phyloP scores from a whole-genome alignment of 106 monocot genomes.

The Xerophyta viscosa region DNA sequence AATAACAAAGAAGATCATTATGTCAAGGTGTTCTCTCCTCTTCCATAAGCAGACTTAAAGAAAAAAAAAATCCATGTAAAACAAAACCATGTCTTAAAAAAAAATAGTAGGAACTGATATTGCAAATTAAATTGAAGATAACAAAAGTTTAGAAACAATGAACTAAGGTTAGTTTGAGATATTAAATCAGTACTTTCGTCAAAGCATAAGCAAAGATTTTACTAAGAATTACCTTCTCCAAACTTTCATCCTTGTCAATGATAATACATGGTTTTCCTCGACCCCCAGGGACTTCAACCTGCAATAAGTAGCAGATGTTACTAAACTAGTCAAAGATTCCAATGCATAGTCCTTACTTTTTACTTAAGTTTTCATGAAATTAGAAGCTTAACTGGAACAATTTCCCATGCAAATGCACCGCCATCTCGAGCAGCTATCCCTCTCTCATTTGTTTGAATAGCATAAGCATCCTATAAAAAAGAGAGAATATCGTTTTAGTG shows the following conservation, averaged over 20 bases:
- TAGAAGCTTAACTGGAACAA: slow-evolving; percentile 49
- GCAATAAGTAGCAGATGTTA: not conserved
- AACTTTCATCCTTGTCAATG: slow-evolving; percentile 72
- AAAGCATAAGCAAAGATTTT: too few species aligned
- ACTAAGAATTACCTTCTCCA: slow-evolving; percentile 48
- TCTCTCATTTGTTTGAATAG: slow-evolving; percentile 80
- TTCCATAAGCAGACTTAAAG: too few species aligned
- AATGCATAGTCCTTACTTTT: not conserved
- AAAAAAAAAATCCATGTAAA: too few species aligned
- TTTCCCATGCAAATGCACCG: slow-evolving; percentile 87
- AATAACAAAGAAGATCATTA: too few species aligned
- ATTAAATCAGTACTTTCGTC: too few species aligned
- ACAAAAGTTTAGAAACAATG: too few species aligned
- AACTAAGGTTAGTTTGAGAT: too few species aligned
- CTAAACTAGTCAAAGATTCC: not conserved
- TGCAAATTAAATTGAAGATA: too few species aligned
- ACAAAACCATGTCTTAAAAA: too few species aligned
- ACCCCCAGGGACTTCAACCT: slow-evolving; percentile 72
- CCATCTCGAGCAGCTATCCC: slow-evolving; percentile 60
- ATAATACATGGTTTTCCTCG: slow-evolving; percentile 60
- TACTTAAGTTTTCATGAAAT: not conserved
- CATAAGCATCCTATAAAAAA: slow-evolving; percentile 55
- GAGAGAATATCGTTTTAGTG: not conserved
- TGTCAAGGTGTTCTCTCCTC: too few species aligned
- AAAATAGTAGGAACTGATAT: too few species aligned